Conservation (phyloP, 1,284 basidiomycete species). For the Calocybe gambosa region DNA sequence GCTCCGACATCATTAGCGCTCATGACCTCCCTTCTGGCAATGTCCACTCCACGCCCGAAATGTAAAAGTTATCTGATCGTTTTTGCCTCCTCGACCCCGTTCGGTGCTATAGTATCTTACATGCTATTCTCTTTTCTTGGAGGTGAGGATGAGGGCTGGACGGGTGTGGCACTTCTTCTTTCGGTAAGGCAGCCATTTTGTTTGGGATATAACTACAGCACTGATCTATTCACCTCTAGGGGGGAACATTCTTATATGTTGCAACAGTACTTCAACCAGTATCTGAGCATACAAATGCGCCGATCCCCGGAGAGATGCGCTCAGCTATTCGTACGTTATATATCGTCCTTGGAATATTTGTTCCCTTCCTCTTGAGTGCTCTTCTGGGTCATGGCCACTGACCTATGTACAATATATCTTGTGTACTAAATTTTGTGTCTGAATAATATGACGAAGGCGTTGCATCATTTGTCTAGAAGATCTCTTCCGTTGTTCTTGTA, state of each 20-base stretch:
- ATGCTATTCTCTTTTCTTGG: slow-evolving; percentile 54
- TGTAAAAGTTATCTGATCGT: slow-evolving; percentile 73
- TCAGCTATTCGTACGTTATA: slow-evolving; percentile 45
- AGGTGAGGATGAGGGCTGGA: slow-evolving; percentile 46
- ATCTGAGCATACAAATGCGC: slow-evolving; percentile 39
- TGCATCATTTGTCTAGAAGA: slow-evolving; percentile 26
- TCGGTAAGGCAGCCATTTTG: slow-evolving; percentile 51
- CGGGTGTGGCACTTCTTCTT: slow-evolving; percentile 72
- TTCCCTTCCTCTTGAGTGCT: slow-evolving; percentile 42
- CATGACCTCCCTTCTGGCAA: slow-evolving; percentile 74
- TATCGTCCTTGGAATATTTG: slow-evolving; percentile 64
- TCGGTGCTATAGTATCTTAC: slow-evolving; percentile 71
- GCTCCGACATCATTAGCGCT: slow-evolving; percentile 84
- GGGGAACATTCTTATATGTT: slow-evolving; percentile 92
- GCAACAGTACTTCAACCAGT: slow-evolving; percentile 84
- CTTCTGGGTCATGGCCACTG: slow-evolving; percentile 35
- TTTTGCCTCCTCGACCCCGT: slow-evolving; percentile 77
- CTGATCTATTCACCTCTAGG: slow-evolving; percentile 39
- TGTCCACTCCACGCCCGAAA: slow-evolving; percentile 57
- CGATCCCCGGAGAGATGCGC: slow-evolving; percentile 37
- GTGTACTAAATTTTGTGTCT: neutral
- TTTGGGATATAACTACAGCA: neutral
- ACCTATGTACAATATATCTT: slow-evolving; percentile 4
- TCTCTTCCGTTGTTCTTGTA: slow-evolving; percentile 79
- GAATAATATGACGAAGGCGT: too few relatives aligned